These are phyloP conservation scores for Nakazawaea holstii DNA, from an alignment of 805 yeast genomes.

Conservation along the genomic window DNA sequence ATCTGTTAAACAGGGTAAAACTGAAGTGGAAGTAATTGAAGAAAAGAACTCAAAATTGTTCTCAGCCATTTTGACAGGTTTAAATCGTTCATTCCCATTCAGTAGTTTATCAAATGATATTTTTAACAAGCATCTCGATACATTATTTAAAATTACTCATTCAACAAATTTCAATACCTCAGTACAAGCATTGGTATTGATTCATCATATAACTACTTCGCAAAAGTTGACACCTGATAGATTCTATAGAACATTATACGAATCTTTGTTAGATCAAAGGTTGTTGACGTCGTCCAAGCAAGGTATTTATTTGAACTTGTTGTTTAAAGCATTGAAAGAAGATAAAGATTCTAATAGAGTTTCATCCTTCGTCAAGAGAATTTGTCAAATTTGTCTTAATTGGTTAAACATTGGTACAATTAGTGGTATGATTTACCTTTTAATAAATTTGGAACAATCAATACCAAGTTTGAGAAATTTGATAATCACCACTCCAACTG, in stretches of 20 bases:
- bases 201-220: constrained; percentile 69
- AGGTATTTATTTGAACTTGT: constrained; percentile 81
- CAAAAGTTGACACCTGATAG: constrained; percentile 59
- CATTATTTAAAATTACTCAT: constrained; percentile 86
- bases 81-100: constrained; percentile 94
- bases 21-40: constrained; percentile 59
- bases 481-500: constrained; percentile 47
- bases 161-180: constrained; percentile 92
- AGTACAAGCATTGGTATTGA: constrained; percentile 83
- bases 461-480: constrained; percentile 65
- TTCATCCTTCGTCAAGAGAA: constrained; percentile 85
- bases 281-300: constrained; percentile 85
- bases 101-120: constrained; percentile 66
- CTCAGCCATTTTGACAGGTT: constrained; percentile 88
- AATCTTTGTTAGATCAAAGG: constrained; percentile 80
- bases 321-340: constrained; percentile 75
- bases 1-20: constrained; percentile 58
- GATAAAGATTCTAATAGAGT: constrained; percentile 64
- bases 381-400: constrained; percentile 75
- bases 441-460: constrained; percentile 60
- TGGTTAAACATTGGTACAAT: constrained; percentile 89
- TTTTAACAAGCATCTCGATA: constrained; percentile 72
- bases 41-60: constrained; percentile 83
- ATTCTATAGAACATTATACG: constrained; percentile 84
- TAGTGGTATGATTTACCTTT: constrained; percentile 72